Evolutionary conservation across 2,329 filamentous ascomycete genomes (phyloP).

Genomic region (Penicillium sp.): DNA sequence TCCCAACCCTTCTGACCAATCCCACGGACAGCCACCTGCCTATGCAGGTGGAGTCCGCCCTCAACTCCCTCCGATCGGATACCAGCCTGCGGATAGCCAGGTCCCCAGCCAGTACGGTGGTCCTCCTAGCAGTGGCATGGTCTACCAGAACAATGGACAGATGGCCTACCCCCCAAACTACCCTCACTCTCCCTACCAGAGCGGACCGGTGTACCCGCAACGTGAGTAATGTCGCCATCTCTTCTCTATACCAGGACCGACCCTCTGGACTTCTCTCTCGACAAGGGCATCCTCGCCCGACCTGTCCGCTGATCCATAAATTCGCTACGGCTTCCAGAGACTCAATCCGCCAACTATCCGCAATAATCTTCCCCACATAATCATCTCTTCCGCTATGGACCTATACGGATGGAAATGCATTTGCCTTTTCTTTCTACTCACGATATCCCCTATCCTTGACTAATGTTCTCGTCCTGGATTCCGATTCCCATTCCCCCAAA

Average conservation of each 20-base stretch:
- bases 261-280: slow-evolving; percentile 11
- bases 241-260: slow-evolving; percentile 21
- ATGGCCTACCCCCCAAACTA: slow-evolving; percentile 49
- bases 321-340: slow-evolving; percentile 34
- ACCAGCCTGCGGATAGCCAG: slow-evolving; percentile 58
- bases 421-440: slow-evolving; percentile 30
- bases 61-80: slow-evolving; percentile 73
- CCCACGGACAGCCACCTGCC: slow-evolving; percentile 43
- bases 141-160: slow-evolving; percentile 50
- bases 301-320: slow-evolving; percentile 26
- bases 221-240: slow-evolving; percentile 42
- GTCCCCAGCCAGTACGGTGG: slow-evolving; percentile 61
- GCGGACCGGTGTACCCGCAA: slow-evolving; percentile 51
- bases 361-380: slow-evolving; percentile 34
- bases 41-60: slow-evolving; percentile 55
- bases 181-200: slow-evolving; percentile 52
- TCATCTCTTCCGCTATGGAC: slow-evolving; percentile 20
- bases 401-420: slow-evolving; percentile 17
- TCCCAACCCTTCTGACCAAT: slow-evolving; percentile 49
- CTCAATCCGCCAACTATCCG: slow-evolving; percentile 36
- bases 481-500: slow-evolving; percentile 7
- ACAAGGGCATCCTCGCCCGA: slow-evolving; percentile 17
- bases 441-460: slow-evolving; percentile 35
- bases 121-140: slow-evolving; percentile 51
- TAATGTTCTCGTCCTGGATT: slow-evolving; percentile 35